Conservation (phyloP, 1,284 basidiomycete species). For the Rhodotorula sp. region DNA sequence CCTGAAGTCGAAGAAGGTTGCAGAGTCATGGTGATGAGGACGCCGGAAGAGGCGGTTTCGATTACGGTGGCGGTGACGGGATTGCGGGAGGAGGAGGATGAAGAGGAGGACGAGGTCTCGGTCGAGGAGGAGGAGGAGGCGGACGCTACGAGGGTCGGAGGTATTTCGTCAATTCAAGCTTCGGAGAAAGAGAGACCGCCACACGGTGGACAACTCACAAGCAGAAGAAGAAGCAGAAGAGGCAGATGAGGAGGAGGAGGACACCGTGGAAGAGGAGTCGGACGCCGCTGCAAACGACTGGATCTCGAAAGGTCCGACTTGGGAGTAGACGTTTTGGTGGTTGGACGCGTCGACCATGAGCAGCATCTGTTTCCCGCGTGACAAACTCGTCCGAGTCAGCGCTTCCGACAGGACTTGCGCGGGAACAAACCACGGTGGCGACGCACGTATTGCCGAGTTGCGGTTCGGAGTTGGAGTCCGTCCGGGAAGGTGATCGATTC, state of each 20-base stretch:
- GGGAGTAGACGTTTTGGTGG: slow-evolving; percentile 21
- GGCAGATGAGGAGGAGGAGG: not conserved
- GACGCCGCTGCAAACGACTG: slow-evolving; percentile 10
- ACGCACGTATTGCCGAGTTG: slow-evolving; percentile 22
- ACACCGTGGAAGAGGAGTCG: not conserved
- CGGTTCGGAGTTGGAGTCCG: slow-evolving; percentile 1
- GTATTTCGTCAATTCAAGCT: not conserved
- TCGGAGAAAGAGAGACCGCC: not conserved
- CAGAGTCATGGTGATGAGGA: slow-evolving; percentile 15
- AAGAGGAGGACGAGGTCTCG: not conserved
- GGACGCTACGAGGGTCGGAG: not conserved
- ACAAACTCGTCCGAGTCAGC: not conserved
- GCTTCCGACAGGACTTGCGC: not conserved
- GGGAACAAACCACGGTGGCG: not conserved
- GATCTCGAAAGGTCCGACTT: slow-evolving; percentile 27
- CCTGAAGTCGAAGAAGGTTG: not conserved
- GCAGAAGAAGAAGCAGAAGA: not conserved
- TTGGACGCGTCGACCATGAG: slow-evolving; percentile 31
- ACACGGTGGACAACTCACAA: not conserved
- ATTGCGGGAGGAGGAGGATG: not conserved
- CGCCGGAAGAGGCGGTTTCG: slow-evolving; percentile 18
- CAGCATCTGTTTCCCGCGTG: slow-evolving; percentile 13
- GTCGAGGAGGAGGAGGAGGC: slow-evolving; percentile 1
- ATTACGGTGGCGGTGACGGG: slow-evolving; percentile 22
- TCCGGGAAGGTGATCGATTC: slow-evolving; percentile 15